A percentile compares a stretch with the other conserved stretches of the same genome.
phyloP scores from a whole-genome alignment of 2,329 filamentous ascomycete genomes.

The Falciphora oryzae region DNA sequence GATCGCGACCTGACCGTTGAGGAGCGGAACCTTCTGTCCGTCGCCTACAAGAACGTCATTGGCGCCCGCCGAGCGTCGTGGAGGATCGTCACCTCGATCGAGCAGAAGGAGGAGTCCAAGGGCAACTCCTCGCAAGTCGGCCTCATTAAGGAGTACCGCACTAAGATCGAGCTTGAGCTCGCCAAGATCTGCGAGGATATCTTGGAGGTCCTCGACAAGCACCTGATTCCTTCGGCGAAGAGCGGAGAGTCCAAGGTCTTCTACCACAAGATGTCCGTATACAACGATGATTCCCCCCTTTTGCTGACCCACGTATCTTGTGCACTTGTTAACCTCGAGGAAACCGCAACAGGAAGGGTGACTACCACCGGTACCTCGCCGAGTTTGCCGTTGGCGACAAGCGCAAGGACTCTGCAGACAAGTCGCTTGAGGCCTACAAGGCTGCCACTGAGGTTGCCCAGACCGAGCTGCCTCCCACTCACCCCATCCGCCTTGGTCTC shows the following conservation, averaged over 20 bases:
- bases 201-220: slow-evolving; percentile 87
- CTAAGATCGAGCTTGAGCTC: slow-evolving; percentile 96
- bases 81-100: slow-evolving; percentile 97
- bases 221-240: slow-evolving; percentile 90
- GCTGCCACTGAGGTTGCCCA: slow-evolving; percentile 82
- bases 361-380: slow-evolving; percentile 98
- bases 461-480: slow-evolving; percentile 83
- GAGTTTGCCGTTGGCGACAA: slow-evolving; percentile 93
- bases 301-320: slow-evolving; percentile 6
- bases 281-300: background rate
- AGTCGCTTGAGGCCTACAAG: slow-evolving; percentile 97
- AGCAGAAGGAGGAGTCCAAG: slow-evolving; percentile 99
- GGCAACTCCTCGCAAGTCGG: slow-evolving; percentile 86
- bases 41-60: slow-evolving; percentile 99
- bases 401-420: slow-evolving; percentile 90
- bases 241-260: slow-evolving; percentile 98
- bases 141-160: slow-evolving; percentile 96
- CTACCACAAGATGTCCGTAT: slow-evolving; percentile 93
- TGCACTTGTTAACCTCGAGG: slow-evolving; percentile 17
- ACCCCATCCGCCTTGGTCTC: slow-evolving; percentile 88
- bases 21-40: slow-evolving; percentile 94
- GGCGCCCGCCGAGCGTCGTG: slow-evolving; percentile 94
- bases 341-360: slow-evolving; percentile 77
- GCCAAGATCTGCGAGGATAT: slow-evolving; percentile 98
- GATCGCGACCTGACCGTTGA: slow-evolving; percentile 80